Percentiles rank a stretch among this genome's conserved stretches.
Evolutionary conservation across 768 basidiomycete genomes (phyloP).

Genomic region (Sarcodon sp.): DNA sequence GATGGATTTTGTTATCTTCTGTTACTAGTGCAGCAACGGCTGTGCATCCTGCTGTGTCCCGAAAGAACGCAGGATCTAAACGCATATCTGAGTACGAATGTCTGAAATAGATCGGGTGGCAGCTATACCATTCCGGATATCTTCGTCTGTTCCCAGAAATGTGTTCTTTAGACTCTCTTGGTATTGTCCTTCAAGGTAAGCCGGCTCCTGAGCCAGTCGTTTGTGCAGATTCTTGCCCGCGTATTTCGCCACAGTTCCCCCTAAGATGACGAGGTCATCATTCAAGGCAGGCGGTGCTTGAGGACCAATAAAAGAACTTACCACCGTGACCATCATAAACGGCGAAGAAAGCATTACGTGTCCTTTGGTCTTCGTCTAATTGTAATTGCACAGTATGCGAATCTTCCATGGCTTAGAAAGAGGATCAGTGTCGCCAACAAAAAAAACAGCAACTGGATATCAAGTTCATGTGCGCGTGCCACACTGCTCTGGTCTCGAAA

Average conservation of each 20-base stretch:
- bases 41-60: constrained; percentile 94
- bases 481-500: not conserved
- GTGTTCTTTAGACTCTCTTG: constrained; percentile 72
- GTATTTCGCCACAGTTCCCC: constrained; percentile 74
- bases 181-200: constrained; percentile 61
- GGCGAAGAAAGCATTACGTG: constrained; percentile 75
- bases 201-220: constrained; percentile 58
- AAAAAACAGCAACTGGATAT: not conserved
- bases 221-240: constrained; percentile 78
- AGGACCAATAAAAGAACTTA: constrained; percentile 19
- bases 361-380: constrained; percentile 37
- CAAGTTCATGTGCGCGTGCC: too few relatives aligned
- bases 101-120: not conserved
- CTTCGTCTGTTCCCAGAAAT: constrained; percentile 92
- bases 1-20: constrained; percentile 62
- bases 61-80: constrained; percentile 72
- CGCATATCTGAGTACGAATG: not conserved
- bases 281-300: constrained; percentile 1
- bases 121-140: constrained; percentile 57
- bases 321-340: constrained; percentile 99
- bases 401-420: constrained; percentile 85
- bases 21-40: constrained; percentile 85
- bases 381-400: constrained; percentile 70
- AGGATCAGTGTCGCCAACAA: constrained; percentile 9
- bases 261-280: constrained; percentile 22